Evolutionary conservation across 2,329 filamentous ascomycete genomes (phyloP).

Genomic region (Podosphaera aphanis): DNA sequence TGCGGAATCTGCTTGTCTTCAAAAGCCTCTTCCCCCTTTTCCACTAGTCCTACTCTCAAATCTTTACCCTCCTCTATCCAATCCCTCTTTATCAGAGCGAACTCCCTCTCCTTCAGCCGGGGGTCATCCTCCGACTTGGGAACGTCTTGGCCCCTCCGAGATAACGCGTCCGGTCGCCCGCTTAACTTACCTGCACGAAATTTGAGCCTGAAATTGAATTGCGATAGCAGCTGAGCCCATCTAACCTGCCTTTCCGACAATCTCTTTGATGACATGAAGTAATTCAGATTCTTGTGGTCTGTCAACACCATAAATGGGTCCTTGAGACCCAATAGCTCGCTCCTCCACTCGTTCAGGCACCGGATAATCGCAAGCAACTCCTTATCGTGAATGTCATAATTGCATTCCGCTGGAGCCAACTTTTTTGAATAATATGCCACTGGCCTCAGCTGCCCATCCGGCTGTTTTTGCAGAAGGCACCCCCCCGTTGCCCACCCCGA

Average conservation of each 20-base stretch:
- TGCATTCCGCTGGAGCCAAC: not conserved
- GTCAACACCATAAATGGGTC: too few relatives aligned
- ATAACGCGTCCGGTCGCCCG: not conserved
- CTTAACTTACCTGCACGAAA: not conserved
- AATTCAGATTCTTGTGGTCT: not conserved
- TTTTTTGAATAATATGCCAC: not conserved
- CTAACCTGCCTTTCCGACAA: not conserved
- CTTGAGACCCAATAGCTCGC: not conserved
- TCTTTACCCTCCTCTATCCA: not conserved
- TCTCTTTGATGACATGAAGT: not conserved
- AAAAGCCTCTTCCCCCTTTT: too few relatives aligned
- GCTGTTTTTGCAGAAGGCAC: not conserved
- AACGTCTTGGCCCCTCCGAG: not conserved
- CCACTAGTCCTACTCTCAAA: too few relatives aligned
- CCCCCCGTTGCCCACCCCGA: not conserved
- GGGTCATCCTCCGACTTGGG: not conserved
- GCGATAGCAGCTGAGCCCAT: not conserved
- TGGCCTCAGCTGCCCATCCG: not conserved
- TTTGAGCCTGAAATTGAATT: not conserved
- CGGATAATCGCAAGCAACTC: not conserved
- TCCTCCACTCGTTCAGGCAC: not conserved
- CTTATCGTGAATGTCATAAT: not conserved
- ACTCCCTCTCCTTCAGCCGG: not conserved
- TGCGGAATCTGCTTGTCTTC: too few relatives aligned
- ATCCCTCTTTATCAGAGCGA: not conserved